phyloP scores from a whole-genome alignment of 306 rosid species.

The Prunus campanulata region DNA sequence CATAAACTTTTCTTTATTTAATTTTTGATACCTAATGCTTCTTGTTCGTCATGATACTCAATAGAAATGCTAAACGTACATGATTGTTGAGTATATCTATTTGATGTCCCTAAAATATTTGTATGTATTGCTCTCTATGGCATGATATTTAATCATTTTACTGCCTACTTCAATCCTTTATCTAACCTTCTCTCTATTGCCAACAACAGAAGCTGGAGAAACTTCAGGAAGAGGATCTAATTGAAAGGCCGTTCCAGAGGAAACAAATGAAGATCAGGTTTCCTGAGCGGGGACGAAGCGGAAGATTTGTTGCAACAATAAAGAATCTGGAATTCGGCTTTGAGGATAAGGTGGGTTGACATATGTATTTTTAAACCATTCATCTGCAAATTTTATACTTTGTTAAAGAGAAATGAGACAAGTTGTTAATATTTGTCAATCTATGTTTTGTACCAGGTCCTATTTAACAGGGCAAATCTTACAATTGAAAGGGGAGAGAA shows the following conservation, averaged over 20 bases:
- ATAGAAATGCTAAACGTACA: not conserved
- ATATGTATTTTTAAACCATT: not conserved
- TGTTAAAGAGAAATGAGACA: not conserved
- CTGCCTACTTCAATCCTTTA: slow-evolving; percentile 16
- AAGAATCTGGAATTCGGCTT: slow-evolving; percentile 76
- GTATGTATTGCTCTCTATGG: slow-evolving; percentile 8
- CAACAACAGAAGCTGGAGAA: slow-evolving; percentile 87
- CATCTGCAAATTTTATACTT: not conserved
- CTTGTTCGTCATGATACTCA: not conserved
- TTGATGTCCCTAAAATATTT: not conserved
- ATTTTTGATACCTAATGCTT: not conserved
- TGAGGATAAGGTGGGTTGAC: slow-evolving; percentile 67
- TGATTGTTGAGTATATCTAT: not conserved
- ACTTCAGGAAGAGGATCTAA: slow-evolving; percentile 79
- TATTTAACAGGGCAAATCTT: slow-evolving; percentile 82
- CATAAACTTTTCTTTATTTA: not conserved
- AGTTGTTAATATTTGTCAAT: slow-evolving; percentile 23
- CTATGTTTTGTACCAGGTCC: slow-evolving; percentile 51
- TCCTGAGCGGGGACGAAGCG: slow-evolving; percentile 94
- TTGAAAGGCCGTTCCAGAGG: slow-evolving; percentile 91
- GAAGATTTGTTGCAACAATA: slow-evolving; percentile 69
- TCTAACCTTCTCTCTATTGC: slow-evolving; percentile 23
- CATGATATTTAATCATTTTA: not conserved
- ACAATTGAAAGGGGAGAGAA: slow-evolving; percentile 91
- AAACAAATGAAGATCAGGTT: slow-evolving; percentile 96